A percentile compares a stretch with the other conserved stretches of the same genome.
phyloP scores from a whole-genome alignment of 345 rosid genomes.

The Euphorbia lathyris region DNA sequence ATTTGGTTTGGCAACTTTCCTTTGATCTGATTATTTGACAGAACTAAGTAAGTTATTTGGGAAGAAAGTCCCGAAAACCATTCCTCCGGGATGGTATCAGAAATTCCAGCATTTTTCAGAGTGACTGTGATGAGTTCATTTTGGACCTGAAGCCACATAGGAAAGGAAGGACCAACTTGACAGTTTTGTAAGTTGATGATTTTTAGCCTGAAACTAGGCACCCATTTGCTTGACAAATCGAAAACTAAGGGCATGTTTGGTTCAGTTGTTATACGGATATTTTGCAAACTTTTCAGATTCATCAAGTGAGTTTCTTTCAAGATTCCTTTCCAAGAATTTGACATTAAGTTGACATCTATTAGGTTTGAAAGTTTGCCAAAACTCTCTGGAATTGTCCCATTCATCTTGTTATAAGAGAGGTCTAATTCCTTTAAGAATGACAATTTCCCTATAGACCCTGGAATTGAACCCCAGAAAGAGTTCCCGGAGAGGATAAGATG shows the following conservation, averaged over 20 bases:
- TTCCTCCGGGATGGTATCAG: constrained; percentile 14
- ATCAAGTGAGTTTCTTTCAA: constrained; percentile 16
- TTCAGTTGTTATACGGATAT: not conserved
- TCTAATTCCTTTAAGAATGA: constrained; percentile 9
- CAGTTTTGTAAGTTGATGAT: constrained; percentile 16
- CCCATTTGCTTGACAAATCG: constrained; percentile 11
- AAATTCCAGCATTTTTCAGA: constrained; percentile 19
- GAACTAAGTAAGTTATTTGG: constrained; percentile 3
- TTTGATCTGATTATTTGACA: constrained; percentile 18
- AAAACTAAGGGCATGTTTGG: not conserved
- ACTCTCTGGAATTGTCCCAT: constrained; percentile 27
- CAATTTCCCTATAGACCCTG: constrained; percentile 17
- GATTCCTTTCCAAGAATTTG: constrained; percentile 24
- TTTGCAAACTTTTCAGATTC: constrained; percentile 18
- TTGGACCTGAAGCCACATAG: constrained; percentile 21
- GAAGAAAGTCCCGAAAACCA: constrained; percentile 21
- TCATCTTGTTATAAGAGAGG: constrained; percentile 20
- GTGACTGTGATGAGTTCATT: constrained; percentile 6
- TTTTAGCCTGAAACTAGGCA: constrained; percentile 17
- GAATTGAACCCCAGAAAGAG: constrained; percentile 20
- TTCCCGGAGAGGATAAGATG: constrained; percentile 8
- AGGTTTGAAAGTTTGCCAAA: constrained; percentile 19
- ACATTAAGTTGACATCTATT: constrained; percentile 9
- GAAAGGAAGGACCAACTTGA: constrained; percentile 15
- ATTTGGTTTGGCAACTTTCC: constrained; percentile 19